Evolutionary conservation across 768 basidiomycete species (phyloP).

Genomic region (Lentinula guzmanii): DNA sequence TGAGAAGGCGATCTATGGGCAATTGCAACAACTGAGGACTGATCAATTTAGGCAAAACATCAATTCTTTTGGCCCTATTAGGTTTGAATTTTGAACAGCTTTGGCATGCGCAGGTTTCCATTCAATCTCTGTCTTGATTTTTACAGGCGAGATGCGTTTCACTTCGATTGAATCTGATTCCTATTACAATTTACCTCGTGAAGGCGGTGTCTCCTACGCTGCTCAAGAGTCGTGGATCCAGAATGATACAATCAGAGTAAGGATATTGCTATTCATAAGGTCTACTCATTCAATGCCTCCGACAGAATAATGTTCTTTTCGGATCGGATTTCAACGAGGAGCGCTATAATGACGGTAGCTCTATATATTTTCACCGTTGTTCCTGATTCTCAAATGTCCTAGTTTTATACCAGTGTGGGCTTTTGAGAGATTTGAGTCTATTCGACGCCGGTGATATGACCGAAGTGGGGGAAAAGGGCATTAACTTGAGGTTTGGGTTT

Average conservation of each 20-base stretch:
- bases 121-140: neutral
- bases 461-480: conserved; percentile 47
- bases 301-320: conserved; percentile 42
- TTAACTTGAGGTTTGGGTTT: conserved; percentile 34
- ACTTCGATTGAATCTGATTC: conserved; percentile 29
- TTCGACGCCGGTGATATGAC: conserved; percentile 45
- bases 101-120: neutral
- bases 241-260: conserved; percentile 48
- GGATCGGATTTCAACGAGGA: conserved; percentile 33
- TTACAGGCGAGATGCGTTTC: conserved; percentile 39
- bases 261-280: neutral
- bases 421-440: conserved; percentile 37
- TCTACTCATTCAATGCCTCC: neutral
- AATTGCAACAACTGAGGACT: neutral
- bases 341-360: conserved; percentile 32
- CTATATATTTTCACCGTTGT: neutral
- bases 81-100: conserved; percentile 19
- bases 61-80: conserved; percentile 41
- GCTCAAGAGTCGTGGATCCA: conserved; percentile 63
- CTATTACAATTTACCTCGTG: conserved; percentile 48
- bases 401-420: conserved; percentile 33
- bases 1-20: neutral
- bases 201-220: conserved; percentile 53
- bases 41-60: conserved; percentile 32
- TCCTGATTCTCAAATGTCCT: neutral